Conservation (phyloP, 495 filamentous ascomycete species). For the Xylaria intraflava region DNA sequence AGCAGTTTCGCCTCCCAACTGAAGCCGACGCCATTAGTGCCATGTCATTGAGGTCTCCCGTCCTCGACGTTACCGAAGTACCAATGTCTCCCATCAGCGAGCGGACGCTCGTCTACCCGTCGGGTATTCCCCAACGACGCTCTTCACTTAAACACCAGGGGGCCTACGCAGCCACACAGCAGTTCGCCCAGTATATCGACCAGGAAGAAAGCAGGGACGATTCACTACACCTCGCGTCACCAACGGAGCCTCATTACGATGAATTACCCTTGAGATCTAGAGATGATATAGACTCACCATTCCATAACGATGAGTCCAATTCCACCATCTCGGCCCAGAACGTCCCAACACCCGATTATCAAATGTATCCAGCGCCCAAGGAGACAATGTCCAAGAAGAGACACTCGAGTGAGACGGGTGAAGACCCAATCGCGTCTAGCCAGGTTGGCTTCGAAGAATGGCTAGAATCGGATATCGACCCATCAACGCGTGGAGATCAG, state of each 20-base stretch:
- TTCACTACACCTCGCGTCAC: constrained; percentile 6
- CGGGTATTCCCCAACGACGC: constrained; percentile 1
- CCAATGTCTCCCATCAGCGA: not conserved
- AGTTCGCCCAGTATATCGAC: not conserved
- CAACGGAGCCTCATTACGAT: not conserved
- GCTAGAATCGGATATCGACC: constrained; percentile 12
- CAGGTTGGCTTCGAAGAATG: constrained; percentile 25
- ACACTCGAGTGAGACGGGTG: not conserved
- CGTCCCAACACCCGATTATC: not conserved
- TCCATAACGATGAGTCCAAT: not conserved
- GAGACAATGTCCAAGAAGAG: constrained; percentile 5
- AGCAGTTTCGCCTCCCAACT: not conserved
- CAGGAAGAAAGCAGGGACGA: not conserved
- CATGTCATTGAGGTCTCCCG: not conserved
- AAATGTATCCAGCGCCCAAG: constrained; percentile 15
- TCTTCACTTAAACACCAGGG: constrained; percentile 1
- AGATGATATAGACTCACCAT: not conserved
- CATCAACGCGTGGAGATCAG: constrained; percentile 4
- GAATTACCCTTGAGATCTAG: not conserved
- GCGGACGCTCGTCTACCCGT: not conserved
- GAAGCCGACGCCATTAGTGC: not conserved
- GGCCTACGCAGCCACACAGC: not conserved
- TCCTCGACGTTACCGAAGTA: not conserved
- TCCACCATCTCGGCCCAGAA: not conserved
- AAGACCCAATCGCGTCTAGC: constrained; percentile 13